phyloP scores from a whole-genome alignment of 2,329 filamentous ascomycete species.

The Xylaria sp. region DNA sequence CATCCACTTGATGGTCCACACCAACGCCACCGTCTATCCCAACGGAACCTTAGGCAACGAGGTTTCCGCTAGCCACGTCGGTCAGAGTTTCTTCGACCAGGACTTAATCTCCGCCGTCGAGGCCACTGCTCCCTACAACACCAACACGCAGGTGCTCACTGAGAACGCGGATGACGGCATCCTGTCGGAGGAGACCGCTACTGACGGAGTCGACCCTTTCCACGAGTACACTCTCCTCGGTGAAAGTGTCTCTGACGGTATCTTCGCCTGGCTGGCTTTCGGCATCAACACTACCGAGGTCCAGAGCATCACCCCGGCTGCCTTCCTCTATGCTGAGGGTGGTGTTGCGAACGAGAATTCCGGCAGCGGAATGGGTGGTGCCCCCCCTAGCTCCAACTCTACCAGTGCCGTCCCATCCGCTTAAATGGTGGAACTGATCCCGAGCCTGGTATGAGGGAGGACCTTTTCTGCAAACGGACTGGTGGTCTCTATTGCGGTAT shows the following conservation, averaged over 20 bases:
- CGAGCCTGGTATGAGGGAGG: not conserved
- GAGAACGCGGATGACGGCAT: slow-evolving; percentile 28
- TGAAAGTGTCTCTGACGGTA: slow-evolving; percentile 18
- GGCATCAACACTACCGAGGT: slow-evolving; percentile 27
- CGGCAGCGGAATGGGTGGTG: slow-evolving; percentile 37
- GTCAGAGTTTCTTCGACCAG: slow-evolving; percentile 29
- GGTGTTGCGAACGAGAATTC: slow-evolving; percentile 48
- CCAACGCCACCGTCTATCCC: slow-evolving; percentile 20
- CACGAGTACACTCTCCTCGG: slow-evolving; percentile 26
- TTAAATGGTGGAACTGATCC: not conserved
- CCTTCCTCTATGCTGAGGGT: slow-evolving; percentile 50
- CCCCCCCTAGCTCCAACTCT: slow-evolving; percentile 22
- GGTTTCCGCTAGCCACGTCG: slow-evolving; percentile 25
- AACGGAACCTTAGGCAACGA: slow-evolving; percentile 28
- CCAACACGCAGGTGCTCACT: slow-evolving; percentile 23
- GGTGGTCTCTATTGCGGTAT: not conserved
- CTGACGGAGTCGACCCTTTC: slow-evolving; percentile 15
- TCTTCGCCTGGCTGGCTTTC: slow-evolving; percentile 28
- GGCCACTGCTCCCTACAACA: slow-evolving; percentile 17
- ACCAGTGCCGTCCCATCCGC: not conserved
- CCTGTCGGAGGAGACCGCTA: slow-evolving; percentile 13
- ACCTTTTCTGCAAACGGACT: not conserved
- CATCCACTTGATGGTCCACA: slow-evolving; percentile 30
- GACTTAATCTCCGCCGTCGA: slow-evolving; percentile 21
- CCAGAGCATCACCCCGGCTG: slow-evolving; percentile 48